phyloP scores from a whole-genome alignment of 148 eudicot species.

The Fagopyrum homotropicum region DNA sequence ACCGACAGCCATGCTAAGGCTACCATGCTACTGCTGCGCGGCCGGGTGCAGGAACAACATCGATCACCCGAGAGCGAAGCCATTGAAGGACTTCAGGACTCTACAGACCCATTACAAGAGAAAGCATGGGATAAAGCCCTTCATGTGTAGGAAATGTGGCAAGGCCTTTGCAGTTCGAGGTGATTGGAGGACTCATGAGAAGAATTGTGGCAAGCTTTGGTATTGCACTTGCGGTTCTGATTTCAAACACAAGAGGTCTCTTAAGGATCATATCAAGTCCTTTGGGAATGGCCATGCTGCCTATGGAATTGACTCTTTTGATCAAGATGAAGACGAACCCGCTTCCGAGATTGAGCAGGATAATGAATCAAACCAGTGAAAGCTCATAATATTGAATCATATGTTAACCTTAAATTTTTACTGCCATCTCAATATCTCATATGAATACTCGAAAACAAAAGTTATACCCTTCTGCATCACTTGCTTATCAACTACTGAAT shows the following conservation, averaged over 20 bases:
- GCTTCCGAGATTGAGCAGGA: conserved; percentile 74
- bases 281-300: conserved; percentile 67
- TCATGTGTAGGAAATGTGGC: conserved; percentile 66
- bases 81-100: conserved; percentile 70
- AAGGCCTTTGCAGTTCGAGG: conserved; percentile 76
- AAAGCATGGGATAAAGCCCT: conserved; percentile 76
- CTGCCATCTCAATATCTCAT: too few relatives aligned
- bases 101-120: conserved; percentile 81
- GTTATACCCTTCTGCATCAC: too few relatives aligned
- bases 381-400: too few relatives aligned
- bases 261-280: conserved; percentile 67
- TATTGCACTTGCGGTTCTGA: too few relatives aligned
- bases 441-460: too few relatives aligned
- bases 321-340: conserved; percentile 54
- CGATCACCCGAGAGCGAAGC: conserved; percentile 68
- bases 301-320: conserved; percentile 57
- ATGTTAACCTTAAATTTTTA: too few relatives aligned
- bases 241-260: conserved; percentile 76
- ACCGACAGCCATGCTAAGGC: conserved; percentile 74
- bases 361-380: conserved; percentile 24
- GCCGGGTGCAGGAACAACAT: conserved; percentile 76
- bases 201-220: conserved; percentile 38
- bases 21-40: conserved; percentile 73
- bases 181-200: conserved; percentile 78
- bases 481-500: too few relatives aligned